phyloP scores from a whole-genome alignment of 2,329 filamentous ascomycete genomes.

The Alternaria triticina region DNA sequence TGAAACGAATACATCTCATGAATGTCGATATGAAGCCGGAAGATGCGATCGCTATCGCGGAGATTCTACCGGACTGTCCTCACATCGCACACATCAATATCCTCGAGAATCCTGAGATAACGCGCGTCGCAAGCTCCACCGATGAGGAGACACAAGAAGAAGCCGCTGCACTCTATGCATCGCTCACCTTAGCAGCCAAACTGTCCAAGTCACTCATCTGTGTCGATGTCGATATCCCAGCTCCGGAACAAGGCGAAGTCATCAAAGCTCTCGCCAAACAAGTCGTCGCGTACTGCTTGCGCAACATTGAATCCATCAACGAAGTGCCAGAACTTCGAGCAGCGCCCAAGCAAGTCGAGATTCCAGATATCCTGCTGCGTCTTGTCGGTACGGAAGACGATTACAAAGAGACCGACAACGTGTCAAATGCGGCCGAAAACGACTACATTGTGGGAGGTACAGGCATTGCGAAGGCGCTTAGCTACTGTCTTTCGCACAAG shows the following conservation, averaged over 20 bases:
- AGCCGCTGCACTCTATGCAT: slow-evolving; percentile 91
- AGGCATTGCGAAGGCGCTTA: slow-evolving; percentile 90
- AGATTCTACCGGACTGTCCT: slow-evolving; percentile 84
- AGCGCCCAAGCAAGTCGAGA: slow-evolving; percentile 59
- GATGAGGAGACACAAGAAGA: slow-evolving; percentile 87
- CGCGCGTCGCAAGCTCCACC: slow-evolving; percentile 73
- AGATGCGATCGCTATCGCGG: slow-evolving; percentile 88
- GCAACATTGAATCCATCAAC: slow-evolving; percentile 84
- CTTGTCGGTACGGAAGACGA: slow-evolving; percentile 75
- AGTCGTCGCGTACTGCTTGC: slow-evolving; percentile 90
- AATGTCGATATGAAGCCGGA: slow-evolving; percentile 85
- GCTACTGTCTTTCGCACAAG: slow-evolving; percentile 86
- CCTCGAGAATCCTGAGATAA: slow-evolving; percentile 77
- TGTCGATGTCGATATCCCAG: slow-evolving; percentile 89
- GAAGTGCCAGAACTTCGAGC: slow-evolving; percentile 65
- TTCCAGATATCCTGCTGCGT: slow-evolving; percentile 86
- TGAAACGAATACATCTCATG: slow-evolving; percentile 86
- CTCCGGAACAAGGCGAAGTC: slow-evolving; percentile 80
- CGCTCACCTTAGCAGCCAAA: slow-evolving; percentile 83
- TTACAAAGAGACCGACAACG: slow-evolving; percentile 62
- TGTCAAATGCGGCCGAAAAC: slow-evolving; percentile 78
- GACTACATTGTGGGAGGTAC: slow-evolving; percentile 97
- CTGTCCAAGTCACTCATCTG: slow-evolving; percentile 85
- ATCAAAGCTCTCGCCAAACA: slow-evolving; percentile 92
- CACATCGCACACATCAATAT: slow-evolving; percentile 86